Conservation (phyloP, 2,329 filamentous ascomycete species). For the Aspergillus ochraceus region DNA sequence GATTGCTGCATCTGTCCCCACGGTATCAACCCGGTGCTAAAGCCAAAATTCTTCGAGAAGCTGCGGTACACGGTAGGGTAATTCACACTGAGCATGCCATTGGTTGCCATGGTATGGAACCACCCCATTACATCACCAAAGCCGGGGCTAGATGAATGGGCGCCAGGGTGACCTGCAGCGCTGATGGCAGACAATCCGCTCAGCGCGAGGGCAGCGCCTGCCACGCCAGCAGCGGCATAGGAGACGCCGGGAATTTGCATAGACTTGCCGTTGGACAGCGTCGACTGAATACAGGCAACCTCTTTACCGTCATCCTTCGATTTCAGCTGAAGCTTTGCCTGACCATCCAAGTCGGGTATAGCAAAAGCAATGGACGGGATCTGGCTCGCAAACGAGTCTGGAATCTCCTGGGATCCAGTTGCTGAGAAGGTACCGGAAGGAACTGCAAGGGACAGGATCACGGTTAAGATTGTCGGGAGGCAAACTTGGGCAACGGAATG, state of each 20-base stretch:
- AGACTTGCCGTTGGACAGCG: constrained; percentile 85
- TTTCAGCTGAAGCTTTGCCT: constrained; percentile 75
- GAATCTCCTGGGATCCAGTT: constrained; percentile 69
- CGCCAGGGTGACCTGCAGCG: constrained; percentile 60
- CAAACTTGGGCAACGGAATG: not conserved
- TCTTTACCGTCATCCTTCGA: constrained; percentile 59
- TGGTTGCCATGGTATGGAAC: constrained; percentile 93
- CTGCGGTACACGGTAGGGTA: constrained; percentile 85
- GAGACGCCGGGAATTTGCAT: constrained; percentile 72
- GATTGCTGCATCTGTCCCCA: constrained; percentile 77
- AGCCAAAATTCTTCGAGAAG: constrained; percentile 91
- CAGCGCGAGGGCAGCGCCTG: constrained; percentile 76
- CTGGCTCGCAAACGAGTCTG: constrained; percentile 66
- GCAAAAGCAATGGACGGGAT: constrained; percentile 89
- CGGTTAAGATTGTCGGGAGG: constrained; percentile 1
- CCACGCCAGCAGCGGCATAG: constrained; percentile 80
- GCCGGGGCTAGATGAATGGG: constrained; percentile 71
- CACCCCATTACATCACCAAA: constrained; percentile 83
- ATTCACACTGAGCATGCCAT: constrained; percentile 90
- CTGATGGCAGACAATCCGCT: constrained; percentile 70
- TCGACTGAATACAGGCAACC: constrained; percentile 79
- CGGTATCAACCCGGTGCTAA: constrained; percentile 79
- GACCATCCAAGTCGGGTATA: constrained; percentile 84
- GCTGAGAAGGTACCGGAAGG: constrained; percentile 74
- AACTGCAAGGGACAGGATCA: constrained; percentile 52